Percentiles rank a stretch among this genome's conserved stretches.
Conservation (phyloP, 2,329 filamentous ascomycete species). For the Acrocalymma vagum region DNA sequence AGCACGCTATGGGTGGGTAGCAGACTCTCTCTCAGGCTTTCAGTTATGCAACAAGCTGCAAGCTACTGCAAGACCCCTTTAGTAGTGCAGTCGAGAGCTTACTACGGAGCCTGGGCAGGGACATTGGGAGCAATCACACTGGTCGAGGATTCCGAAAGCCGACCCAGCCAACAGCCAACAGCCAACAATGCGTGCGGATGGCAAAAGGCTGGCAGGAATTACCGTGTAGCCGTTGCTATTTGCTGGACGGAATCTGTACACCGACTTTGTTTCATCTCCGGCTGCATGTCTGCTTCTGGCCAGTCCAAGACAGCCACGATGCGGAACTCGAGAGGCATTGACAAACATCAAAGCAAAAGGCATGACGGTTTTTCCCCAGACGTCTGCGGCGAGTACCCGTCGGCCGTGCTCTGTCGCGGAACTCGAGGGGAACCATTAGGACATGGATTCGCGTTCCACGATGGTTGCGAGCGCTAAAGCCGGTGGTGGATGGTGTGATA, state of each 20-base stretch:
- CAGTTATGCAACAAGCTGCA: conserved; percentile 29
- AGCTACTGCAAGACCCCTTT: conserved; percentile 32
- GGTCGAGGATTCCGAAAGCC: conserved; percentile 12
- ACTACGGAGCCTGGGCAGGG: conserved; percentile 21
- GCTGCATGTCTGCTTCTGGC: conserved; percentile 17
- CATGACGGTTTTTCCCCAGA: conserved; percentile 43
- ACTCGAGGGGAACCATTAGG: conserved; percentile 25
- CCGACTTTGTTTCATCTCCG: conserved; percentile 43
- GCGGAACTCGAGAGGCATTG: conserved; percentile 13
- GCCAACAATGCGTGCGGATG: conserved; percentile 21
- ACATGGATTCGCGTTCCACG: conserved; percentile 20
- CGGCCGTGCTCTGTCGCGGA: conserved; percentile 25
- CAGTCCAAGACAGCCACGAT: conserved; percentile 35
- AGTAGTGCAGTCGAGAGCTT: conserved; percentile 13
- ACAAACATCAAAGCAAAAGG: conserved; percentile 8
- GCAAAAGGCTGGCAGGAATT: no score
- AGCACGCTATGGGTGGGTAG: conserved; percentile 29
- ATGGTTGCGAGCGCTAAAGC: conserved; percentile 25
- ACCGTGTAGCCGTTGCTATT: conserved; percentile 21
- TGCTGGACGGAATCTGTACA: conserved; percentile 30
- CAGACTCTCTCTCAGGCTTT: conserved; percentile 21
- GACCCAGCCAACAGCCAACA: conserved; percentile 33
- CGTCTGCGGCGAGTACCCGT: conserved; percentile 32
- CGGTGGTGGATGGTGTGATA: conserved; percentile 10
- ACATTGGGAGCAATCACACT: conserved; percentile 18